A percentile compares a stretch with the other conserved stretches of the same genome.
Conservation (phyloP, 148 eudicot species). For the Fagopyrum esculentum region DNA sequence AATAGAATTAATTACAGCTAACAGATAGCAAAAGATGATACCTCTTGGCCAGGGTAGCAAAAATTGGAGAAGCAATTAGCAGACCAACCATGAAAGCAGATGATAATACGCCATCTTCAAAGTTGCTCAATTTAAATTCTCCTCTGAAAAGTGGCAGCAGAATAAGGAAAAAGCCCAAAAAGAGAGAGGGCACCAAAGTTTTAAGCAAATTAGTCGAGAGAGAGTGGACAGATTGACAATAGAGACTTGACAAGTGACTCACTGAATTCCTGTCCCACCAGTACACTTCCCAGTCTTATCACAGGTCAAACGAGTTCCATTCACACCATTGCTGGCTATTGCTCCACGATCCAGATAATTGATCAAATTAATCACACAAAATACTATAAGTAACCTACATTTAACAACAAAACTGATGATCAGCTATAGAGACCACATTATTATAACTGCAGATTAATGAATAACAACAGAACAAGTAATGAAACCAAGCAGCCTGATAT, state of each 20-base stretch:
- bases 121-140: conserved; percentile 65
- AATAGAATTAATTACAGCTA: not conserved
- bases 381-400: conserved; percentile 67
- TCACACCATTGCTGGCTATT: conserved; percentile 96
- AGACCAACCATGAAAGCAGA: conserved; percentile 99
- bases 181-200: not conserved
- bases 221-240: not conserved
- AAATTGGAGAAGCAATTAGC: conserved; percentile 79
- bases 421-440: not conserved
- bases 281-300: conserved; percentile 47
- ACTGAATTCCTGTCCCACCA: conserved; percentile 92
- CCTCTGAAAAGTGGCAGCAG: conserved; percentile 45
- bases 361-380: conserved; percentile 78
- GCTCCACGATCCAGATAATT: conserved; percentile 95
- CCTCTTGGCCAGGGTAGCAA: conserved; percentile 84
- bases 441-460: not conserved
- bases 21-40: conserved; percentile 13
- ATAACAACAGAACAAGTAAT: not conserved
- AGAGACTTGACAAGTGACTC: conserved; percentile 20
- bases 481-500: not conserved
- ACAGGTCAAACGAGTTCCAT: conserved; percentile 61
- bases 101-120: conserved; percentile 88
- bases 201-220: not conserved
- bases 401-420: conserved; percentile 17
- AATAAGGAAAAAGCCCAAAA: conserved; percentile 1